phyloP scores from a whole-genome alignment of 2,329 filamentous ascomycete species.

The Calonectria naviculata region DNA sequence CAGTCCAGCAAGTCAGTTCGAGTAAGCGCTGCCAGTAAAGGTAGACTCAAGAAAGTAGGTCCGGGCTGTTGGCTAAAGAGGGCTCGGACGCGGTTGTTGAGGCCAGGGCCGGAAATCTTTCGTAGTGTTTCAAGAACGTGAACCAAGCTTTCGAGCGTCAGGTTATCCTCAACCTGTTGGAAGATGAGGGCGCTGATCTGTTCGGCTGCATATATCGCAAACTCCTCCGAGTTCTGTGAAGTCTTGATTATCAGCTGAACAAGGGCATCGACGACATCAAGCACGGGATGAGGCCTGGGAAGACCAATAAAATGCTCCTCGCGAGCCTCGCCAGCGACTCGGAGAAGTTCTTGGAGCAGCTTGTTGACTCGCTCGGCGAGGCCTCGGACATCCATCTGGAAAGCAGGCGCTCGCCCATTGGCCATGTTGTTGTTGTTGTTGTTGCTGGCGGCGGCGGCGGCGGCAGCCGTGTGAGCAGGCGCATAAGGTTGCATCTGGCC shows the following conservation, averaged over 20 bases:
- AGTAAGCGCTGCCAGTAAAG: slow-evolving; percentile 67
- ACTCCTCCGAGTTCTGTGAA: slow-evolving; percentile 70
- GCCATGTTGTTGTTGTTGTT: slow-evolving; percentile 43
- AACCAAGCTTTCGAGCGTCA: slow-evolving; percentile 71
- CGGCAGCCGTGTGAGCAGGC: slow-evolving; percentile 58
- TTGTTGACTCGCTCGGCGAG: slow-evolving; percentile 68
- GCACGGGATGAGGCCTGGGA: slow-evolving; percentile 66
- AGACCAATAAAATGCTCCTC: slow-evolving; percentile 72
- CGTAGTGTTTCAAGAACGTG: slow-evolving; percentile 70
- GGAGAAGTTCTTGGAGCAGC: slow-evolving; percentile 67
- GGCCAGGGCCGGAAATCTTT: slow-evolving; percentile 66
- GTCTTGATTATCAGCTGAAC: slow-evolving; percentile 72
- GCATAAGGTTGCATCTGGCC: slow-evolving; percentile 67
- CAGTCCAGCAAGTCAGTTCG: slow-evolving; percentile 72
- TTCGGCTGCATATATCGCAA: slow-evolving; percentile 68
- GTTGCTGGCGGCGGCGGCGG: slow-evolving; percentile 5
- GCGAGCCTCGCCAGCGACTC: slow-evolving; percentile 61
- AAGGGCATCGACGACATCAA: slow-evolving; percentile 72
- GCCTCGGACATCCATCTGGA: slow-evolving; percentile 62
- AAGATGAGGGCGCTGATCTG: slow-evolving; percentile 70
- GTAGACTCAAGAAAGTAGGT: slow-evolving; percentile 66
- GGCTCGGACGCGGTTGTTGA: slow-evolving; percentile 66
- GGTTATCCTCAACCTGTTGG: slow-evolving; percentile 62
- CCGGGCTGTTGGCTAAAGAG: slow-evolving; percentile 68
- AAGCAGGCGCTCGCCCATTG: slow-evolving; percentile 63